Evolutionary conservation across 2,329 filamentous ascomycete genomes (phyloP), one percentile per base, ranked within the genome.

Genomic region (Saccharata proteae): DNA sequence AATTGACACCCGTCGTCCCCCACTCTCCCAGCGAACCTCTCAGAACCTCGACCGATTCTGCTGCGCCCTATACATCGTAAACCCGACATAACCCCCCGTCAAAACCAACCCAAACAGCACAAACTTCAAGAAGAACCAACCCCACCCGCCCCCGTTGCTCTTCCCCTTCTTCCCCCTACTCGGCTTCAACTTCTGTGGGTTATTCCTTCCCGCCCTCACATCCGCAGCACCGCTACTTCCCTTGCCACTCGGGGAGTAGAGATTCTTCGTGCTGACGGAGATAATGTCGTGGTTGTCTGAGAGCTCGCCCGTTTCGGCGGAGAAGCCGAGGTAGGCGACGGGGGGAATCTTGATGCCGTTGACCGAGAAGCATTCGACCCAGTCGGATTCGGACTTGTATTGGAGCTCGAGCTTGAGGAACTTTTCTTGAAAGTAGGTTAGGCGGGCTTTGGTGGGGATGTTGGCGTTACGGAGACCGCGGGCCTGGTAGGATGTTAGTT

Each of bases 261-360:
- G 65, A 58, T 94, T 98, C 65, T 80, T 80, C 35, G 88, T 78
- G 41, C 76, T 67, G 46, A 98, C 71, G 30, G 75, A 80, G 53
- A 96, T 75, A 57, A 98, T 92, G 61, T 98, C 90, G 67, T 94
- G 88, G 67, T 93, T 93, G 62, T 98, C 90, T 58, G 77, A 84
- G 43, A 98, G 73, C 64, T 98, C 88, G 50, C 90, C 90, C 11
- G 90, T 96, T 65, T 96, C 88, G 35, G 83, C 80, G 45, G 73
- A 69, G 60, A 78, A 74, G 40, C 74, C 74, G 5, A 78, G 58
- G 52, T 77, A 78, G 16, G 70, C 62, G 32, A 76, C 69, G 7
- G 67, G 63, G n/a, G 90, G 90, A 42, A 98, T 79, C 46, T 81
- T 77, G 46, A 77, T 67, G 35, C 68, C 55, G 21, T 57, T 58